A percentile compares a stretch with the other conserved stretches of the same genome.
phyloP scores from a whole-genome alignment of 139 green algal genomes.

The Mesotaenium endlicherianum region DNA sequence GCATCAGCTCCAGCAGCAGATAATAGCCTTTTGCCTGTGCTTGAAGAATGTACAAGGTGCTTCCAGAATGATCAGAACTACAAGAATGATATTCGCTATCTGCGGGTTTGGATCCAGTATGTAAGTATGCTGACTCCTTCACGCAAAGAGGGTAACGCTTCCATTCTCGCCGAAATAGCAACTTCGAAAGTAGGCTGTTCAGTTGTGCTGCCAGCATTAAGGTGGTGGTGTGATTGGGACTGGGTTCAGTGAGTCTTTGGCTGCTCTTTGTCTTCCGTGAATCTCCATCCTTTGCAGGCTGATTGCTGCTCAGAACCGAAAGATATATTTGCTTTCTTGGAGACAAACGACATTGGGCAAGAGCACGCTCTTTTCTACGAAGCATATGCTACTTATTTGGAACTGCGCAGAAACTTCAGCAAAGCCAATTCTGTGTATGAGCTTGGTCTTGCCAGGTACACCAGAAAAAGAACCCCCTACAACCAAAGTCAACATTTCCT shows the following conservation, averaged over 20 bases:
- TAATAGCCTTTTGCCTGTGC: constrained; percentile 73
- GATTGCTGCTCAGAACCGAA: constrained; percentile 73
- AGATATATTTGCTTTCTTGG: constrained; percentile 84
- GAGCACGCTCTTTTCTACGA: constrained; percentile 83
- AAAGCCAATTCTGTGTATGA: constrained; percentile 72
- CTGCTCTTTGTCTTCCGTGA: not conserved
- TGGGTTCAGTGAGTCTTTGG: too few species aligned
- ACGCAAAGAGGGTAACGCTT: too few species aligned
- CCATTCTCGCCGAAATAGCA: too few species aligned
- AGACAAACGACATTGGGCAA: constrained; percentile 74
- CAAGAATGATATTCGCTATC: constrained; percentile 77
- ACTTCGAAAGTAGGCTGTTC: too few species aligned
- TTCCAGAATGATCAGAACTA: constrained; percentile 66
- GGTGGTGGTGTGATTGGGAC: too few species aligned
- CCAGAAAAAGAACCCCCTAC: not conserved
- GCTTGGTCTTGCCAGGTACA: constrained; percentile 62
- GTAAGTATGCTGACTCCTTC: constrained; percentile 56
- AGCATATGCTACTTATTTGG: constrained; percentile 78
- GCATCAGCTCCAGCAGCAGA: constrained; percentile 67
- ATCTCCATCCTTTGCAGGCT: constrained; percentile 17
- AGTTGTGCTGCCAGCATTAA: too few species aligned
- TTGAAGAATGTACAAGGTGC: constrained; percentile 78
- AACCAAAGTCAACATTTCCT: not conserved
- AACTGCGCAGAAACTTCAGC: constrained; percentile 71
- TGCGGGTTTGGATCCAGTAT: constrained; percentile 93